Evolutionary conservation across 306 rosid species (phyloP), one percentile per base, ranked within the genome.

Genomic region (Quercus dentata): DNA sequence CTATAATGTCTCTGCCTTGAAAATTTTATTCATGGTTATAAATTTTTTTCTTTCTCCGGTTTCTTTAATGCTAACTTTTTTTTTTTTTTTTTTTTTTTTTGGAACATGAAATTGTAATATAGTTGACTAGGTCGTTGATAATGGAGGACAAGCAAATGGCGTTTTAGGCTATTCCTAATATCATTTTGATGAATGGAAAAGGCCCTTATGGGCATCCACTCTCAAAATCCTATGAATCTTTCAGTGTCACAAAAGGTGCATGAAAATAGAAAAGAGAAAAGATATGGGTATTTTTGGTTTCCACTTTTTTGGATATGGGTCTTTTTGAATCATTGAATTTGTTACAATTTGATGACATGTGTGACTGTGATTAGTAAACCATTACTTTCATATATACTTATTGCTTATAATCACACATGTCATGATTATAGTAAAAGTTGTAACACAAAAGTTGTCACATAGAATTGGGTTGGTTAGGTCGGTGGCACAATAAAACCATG

Each of bases 101-200:
- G 10, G 64, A 59, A 11, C n/a, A 38, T 41, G 35, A 54, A 61
- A 76, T 80, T 85, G 35, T 61, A 76, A 77, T 56, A 92, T 97
- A 77, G 11, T 41, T 77, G 78, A 74, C 33, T 20, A 81, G 91
- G 82, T 83, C 86, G 35, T n/a, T 13, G 57, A 63, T 90, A 78
- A 7, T 28, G 57, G 69, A 8, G 57, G 69, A 8, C 30, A 18
- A 56, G 23, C 20, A 71, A 27, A 38, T 38, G 3, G 56, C 76
- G 4, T 77, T 81, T 69, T 56, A 62, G 46, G 27, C 23, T 41
- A 25, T 78, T 17, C 97, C 95, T 7, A 79, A 79, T 69, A 82
- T 88, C 78, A 86, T 84, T 83, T 81, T 91, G 77, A 92, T 92
- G 85, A 92, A 94, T 76, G 99, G 97, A 6, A 89, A 92, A 80